phyloP scores from a whole-genome alignment of 2,329 filamentous ascomycete genomes.

The Epichloe festucae region DNA sequence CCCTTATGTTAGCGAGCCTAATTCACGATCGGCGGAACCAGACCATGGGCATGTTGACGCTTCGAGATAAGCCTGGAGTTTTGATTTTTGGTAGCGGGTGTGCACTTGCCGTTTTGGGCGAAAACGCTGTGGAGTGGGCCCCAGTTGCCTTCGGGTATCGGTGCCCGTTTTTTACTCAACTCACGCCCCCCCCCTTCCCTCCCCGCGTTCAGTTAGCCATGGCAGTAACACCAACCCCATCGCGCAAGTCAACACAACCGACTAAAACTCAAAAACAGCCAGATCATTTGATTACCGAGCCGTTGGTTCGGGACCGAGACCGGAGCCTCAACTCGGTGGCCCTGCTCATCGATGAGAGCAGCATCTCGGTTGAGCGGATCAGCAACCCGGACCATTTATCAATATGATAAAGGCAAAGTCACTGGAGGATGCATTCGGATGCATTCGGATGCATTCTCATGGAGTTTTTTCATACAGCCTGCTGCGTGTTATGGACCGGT shows the following conservation, averaged over 20 bases:
- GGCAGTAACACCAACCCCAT: no score
- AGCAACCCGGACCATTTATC: background rate
- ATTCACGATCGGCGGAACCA: background rate
- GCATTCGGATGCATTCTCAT: background rate
- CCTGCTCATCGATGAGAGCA: slow-evolving; percentile 40
- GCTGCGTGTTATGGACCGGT: no score
- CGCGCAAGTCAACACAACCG: no score
- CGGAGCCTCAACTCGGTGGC: no score
- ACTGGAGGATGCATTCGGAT: background rate
- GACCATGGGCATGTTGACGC: background rate
- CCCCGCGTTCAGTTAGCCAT: no score
- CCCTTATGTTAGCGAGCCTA: background rate
- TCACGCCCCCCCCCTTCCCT: no score
- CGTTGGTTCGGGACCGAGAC: no score
- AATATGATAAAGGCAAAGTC: background rate
- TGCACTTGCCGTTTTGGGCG: slow-evolving; percentile 43
- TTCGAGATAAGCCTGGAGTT: background rate
- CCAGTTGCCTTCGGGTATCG: slow-evolving; percentile 18
- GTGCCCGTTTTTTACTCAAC: no score
- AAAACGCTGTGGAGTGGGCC: slow-evolving; percentile 56
- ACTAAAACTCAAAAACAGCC: no score
- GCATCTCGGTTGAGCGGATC: slow-evolving; percentile 3
- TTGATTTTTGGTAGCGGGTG: background rate
- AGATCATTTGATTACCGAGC: no score
- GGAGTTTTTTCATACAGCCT: background rate